Conservation (phyloP, 176 grass and related monocot species). For the Carex kokanica region DNA sequence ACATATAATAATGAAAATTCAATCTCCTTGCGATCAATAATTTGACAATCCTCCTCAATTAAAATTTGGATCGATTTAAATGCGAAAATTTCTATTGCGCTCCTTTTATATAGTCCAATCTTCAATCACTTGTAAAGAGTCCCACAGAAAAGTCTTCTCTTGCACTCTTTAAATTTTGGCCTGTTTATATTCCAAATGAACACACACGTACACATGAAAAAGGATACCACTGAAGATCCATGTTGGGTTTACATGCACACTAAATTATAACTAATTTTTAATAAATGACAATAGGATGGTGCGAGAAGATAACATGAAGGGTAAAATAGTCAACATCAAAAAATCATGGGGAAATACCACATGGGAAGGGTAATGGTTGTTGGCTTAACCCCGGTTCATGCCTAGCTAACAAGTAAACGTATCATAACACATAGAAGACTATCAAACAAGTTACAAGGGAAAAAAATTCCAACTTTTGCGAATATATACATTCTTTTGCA, state of each 20-base stretch:
- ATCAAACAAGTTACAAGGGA: neutral
- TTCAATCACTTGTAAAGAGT: too few species aligned
- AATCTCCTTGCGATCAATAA: too few species aligned
- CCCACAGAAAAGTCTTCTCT: too few species aligned
- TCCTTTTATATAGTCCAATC: too few species aligned
- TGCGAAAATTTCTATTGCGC: too few species aligned
- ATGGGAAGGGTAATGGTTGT: neutral
- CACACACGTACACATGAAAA: neutral
- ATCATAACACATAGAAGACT: neutral
- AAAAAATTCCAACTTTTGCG: too few species aligned
- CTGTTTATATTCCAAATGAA: neutral
- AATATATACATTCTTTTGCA: neutral
- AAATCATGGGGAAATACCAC: neutral
- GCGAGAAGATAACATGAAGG: neutral
- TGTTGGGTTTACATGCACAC: neutral
- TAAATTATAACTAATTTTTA: neutral
- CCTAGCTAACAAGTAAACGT: neutral
- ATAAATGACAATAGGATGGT: neutral
- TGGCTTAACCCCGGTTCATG: neutral
- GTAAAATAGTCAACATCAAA: neutral
- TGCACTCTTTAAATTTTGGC: neutral
- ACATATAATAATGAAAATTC: too few species aligned
- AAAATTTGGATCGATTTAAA: too few species aligned
- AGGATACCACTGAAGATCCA: neutral
- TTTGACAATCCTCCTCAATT: too few species aligned